phyloP scores from a whole-genome alignment of 2,329 filamentous ascomycete species.

The Fusarium sp. region DNA sequence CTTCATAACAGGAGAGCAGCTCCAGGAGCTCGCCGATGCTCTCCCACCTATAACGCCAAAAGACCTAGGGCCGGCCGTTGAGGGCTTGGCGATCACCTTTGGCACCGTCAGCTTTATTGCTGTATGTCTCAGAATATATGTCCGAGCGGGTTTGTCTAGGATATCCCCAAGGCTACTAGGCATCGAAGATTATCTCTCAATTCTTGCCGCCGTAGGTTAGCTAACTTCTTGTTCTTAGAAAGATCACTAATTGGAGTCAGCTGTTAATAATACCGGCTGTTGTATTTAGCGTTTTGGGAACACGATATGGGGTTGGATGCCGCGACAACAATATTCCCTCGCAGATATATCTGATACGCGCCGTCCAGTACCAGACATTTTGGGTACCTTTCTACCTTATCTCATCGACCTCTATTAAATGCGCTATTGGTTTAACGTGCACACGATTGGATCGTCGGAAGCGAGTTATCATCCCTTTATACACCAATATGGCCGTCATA shows the following conservation, averaged over 20 bases:
- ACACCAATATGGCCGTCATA: conserved; percentile 11
- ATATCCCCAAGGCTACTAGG: neutral
- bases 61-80: neutral
- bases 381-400: conserved; percentile 5
- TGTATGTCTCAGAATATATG: conserved; percentile 3
- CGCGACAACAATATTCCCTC: conserved; percentile 2
- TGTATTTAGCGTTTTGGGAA: neutral
- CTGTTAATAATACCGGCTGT: neutral
- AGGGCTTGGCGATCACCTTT: neutral
- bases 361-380: conserved; percentile 3
- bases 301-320: conserved; percentile 6
- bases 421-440: conserved; percentile 5
- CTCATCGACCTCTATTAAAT: conserved; percentile 12
- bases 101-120: neutral
- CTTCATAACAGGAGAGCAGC: conserved; percentile 8
- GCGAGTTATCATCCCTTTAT: conserved; percentile 4
- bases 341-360: neutral
- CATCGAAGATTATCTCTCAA: conserved; percentile 3
- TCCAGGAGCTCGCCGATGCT: neutral
- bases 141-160: conserved; percentile 4
- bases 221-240: accelerated
- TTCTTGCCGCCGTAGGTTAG: neutral
- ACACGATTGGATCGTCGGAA: conserved; percentile 1
- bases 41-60: neutral
- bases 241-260: no score